A percentile compares a stretch with the other conserved stretches of the same genome.
Evolutionary conservation across 148 eudicot species (phyloP).

Genomic region (Nyssa sinensis): DNA sequence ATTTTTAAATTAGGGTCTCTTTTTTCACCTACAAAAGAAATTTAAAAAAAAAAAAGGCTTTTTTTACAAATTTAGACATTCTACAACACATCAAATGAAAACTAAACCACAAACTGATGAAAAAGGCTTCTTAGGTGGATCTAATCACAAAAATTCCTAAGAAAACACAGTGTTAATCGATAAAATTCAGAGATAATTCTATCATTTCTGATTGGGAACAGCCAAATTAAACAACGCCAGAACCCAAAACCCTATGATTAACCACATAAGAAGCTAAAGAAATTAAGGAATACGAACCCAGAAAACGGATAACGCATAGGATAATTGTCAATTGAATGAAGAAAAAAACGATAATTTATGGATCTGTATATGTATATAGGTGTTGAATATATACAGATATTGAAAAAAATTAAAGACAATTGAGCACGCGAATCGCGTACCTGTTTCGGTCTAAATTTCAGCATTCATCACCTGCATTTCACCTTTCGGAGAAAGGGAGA

Average conservation of each 20-base stretch:
- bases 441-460: background rate
- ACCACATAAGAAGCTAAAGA: background rate
- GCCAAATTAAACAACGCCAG: constrained; percentile 3
- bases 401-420: background rate
- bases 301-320: background rate
- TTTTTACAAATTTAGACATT: background rate
- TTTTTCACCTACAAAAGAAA: background rate
- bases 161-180: background rate
- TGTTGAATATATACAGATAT: background rate
- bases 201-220: background rate
- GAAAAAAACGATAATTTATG: background rate
- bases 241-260: constrained; percentile 7
- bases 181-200: background rate
- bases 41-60: background rate
- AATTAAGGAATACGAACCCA: background rate
- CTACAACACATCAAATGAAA: background rate
- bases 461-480: background rate
- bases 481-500: background rate
- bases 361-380: background rate
- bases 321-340: background rate
- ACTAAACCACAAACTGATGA: background rate
- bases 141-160: background rate
- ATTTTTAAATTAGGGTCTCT: background rate
- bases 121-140: background rate
- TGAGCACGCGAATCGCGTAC: background rate